phyloP scores from a whole-genome alignment of 305 asterid species.

The Solanum aculeatissimum region DNA sequence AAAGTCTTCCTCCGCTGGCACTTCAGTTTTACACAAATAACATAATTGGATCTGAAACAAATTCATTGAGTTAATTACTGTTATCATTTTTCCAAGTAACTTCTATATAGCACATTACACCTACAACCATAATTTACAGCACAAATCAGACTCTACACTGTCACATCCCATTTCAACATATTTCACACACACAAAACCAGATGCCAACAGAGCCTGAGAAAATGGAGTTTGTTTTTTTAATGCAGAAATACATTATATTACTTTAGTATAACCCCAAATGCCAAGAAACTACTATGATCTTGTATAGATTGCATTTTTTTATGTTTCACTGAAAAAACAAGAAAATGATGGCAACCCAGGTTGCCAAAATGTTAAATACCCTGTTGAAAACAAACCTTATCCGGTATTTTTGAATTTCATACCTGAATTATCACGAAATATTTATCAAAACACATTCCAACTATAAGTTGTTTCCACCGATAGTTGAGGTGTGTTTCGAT shows the following conservation, averaged over 20 bases:
- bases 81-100: not conserved
- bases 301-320: not conserved
- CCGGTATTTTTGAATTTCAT: too few species aligned
- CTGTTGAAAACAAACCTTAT: not conserved
- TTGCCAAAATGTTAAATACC: slow-evolving; percentile 5
- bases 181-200: not conserved
- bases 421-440: too few species aligned
- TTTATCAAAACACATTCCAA: too few species aligned
- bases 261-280: not conserved
- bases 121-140: not conserved
- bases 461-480: too few species aligned
- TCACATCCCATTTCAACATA: not conserved
- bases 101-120: not conserved
- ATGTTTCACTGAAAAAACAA: not conserved
- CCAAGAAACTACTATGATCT: not conserved
- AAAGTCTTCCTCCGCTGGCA: not conserved
- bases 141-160: not conserved
- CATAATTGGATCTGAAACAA: not conserved
- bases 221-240: not conserved
- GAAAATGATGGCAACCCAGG: slow-evolving; percentile 2
- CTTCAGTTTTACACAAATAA: not conserved
- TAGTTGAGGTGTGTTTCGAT: too few species aligned
- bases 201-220: not conserved
- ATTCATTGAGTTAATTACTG: not conserved
- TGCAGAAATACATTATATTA: not conserved